These are phyloP conservation scores for Fusarium miscanthi DNA, from an alignment of 2,329 filamentous ascomycete genomes.

Conservation along the genomic window DNA sequence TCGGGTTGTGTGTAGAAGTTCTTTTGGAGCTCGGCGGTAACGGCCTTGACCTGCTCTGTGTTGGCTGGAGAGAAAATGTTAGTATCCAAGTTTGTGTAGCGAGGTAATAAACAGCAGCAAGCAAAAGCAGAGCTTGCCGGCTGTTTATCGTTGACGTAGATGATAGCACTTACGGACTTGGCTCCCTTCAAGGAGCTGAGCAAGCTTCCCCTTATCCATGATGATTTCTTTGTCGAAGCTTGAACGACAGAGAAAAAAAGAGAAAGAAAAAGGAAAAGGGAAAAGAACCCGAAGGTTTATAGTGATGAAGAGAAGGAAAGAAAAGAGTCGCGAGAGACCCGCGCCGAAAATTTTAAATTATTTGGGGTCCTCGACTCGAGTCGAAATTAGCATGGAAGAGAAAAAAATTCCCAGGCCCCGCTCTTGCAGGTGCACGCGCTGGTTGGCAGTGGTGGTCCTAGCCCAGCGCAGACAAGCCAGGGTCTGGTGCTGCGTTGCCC, in stretches of 20 bases:
- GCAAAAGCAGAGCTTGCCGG: slow-evolving; percentile 2
- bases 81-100: slow-evolving; percentile 14
- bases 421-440: slow-evolving; percentile 19
- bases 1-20: slow-evolving; percentile 90
- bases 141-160: slow-evolving; percentile 3
- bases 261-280: slow-evolving; percentile 22
- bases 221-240: slow-evolving; percentile 39
- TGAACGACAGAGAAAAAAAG: slow-evolving; percentile 39
- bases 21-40: slow-evolving; percentile 90
- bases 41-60: slow-evolving; percentile 88
- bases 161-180: slow-evolving; percentile 77
- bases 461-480: not conserved
- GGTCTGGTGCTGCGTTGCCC: slow-evolving; percentile 34
- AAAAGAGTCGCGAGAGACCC: slow-evolving; percentile 34
- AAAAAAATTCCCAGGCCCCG: slow-evolving; percentile 39
- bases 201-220: slow-evolving; percentile 75
- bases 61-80: slow-evolving; percentile 69
- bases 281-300: slow-evolving; percentile 36
- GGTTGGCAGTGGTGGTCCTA: slow-evolving; percentile 7
- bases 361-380: slow-evolving; percentile 31
- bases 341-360: slow-evolving; percentile 40
- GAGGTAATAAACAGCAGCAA: slow-evolving; percentile 6
- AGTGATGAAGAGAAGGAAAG: slow-evolving; percentile 27
- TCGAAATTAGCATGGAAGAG: slow-evolving; percentile 30
- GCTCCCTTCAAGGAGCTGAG: slow-evolving; percentile 87